A percentile compares a stretch with the other conserved stretches of the same genome.
Conservation (phyloP, 1,284 basidiomycete genomes). For the Gymnopus androsaceus region DNA sequence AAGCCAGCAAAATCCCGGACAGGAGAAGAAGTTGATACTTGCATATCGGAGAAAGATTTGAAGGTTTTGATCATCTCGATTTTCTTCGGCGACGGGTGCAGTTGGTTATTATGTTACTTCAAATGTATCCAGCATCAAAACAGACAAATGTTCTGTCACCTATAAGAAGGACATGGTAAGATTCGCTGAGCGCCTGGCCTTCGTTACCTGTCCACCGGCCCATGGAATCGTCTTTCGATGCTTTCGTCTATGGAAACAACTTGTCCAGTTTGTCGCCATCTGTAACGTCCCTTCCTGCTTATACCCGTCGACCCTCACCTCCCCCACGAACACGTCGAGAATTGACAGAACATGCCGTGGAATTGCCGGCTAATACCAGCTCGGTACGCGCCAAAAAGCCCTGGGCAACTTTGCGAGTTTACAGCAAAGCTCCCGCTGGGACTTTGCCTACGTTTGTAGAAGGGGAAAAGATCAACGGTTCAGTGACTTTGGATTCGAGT, state of each 20-base stretch:
- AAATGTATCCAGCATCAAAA: background rate
- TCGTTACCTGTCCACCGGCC: background rate
- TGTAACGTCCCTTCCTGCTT: slow-evolving; percentile 18
- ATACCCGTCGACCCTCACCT: slow-evolving; percentile 14
- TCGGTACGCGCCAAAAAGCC: slow-evolving; percentile 28
- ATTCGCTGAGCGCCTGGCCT: background rate
- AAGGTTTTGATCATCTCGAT: background rate
- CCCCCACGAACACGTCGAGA: background rate
- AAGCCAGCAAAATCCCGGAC: no score
- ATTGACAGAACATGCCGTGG: slow-evolving; percentile 17
- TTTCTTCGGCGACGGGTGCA: background rate
- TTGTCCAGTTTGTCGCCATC: slow-evolving; percentile 11
- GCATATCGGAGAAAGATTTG: background rate
- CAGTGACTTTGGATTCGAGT: slow-evolving; percentile 32
- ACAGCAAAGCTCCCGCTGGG: slow-evolving; percentile 26
- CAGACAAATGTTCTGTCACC: background rate
- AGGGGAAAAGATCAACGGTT: slow-evolving; percentile 31
- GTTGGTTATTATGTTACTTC: background rate
- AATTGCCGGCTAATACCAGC: background rate
- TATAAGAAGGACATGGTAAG: background rate
- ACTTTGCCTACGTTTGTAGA: slow-evolving; percentile 33
- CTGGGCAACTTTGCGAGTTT: slow-evolving; percentile 37
- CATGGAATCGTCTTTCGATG: slow-evolving; percentile 7
- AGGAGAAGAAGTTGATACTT: no score
- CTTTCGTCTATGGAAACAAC: slow-evolving; percentile 6